Percentiles rank a stretch among this genome's conserved stretches.
Conservation (phyloP, 1,139 yeast genomes). For the Scheffersomyces titani region DNA sequence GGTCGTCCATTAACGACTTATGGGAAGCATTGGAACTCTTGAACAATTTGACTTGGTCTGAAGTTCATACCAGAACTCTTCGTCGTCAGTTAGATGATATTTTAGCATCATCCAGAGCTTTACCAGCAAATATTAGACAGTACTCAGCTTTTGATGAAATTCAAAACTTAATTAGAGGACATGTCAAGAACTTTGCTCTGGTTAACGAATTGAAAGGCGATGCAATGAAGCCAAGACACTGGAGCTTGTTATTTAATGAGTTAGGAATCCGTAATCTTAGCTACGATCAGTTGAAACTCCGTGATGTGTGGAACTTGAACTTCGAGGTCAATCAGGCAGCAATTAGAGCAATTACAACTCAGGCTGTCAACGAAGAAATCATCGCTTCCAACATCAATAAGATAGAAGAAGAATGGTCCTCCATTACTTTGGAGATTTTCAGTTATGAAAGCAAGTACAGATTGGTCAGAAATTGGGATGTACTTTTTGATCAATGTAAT, state of each 20-base stretch:
- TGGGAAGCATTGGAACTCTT: conserved; percentile 54
- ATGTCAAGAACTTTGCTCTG: conserved; percentile 39
- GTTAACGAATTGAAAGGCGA: conserved; percentile 57
- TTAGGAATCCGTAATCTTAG: conserved; percentile 20
- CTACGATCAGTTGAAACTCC: conserved; percentile 41
- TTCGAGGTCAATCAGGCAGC: conserved; percentile 44
- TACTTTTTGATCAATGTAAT: conserved; percentile 56
- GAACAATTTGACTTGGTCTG: conserved; percentile 51
- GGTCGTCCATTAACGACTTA: conserved; percentile 62
- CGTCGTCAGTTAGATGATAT: conserved; percentile 56
- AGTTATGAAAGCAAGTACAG: conserved; percentile 54
- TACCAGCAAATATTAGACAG: conserved; percentile 64
- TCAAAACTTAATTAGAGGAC: conserved; percentile 44
- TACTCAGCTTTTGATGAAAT: conserved; percentile 70
- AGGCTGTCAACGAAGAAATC: conserved; percentile 74
- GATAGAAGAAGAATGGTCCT: conserved; percentile 53
- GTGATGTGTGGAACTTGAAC: conserved; percentile 63
- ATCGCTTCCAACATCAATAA: conserved; percentile 56
- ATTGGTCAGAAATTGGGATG: conserved; percentile 71
- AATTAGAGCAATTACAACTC: conserved; percentile 53
- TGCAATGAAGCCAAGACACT: conserved; percentile 66
- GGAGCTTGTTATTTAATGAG: conserved; percentile 54
- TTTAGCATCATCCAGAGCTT: conserved; percentile 44
- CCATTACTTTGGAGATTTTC: conserved; percentile 53
- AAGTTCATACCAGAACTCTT: conserved; percentile 48